Evolutionary conservation across 768 basidiomycete genomes (phyloP).

Genomic region (Xerocomellus chrysenteron): DNA sequence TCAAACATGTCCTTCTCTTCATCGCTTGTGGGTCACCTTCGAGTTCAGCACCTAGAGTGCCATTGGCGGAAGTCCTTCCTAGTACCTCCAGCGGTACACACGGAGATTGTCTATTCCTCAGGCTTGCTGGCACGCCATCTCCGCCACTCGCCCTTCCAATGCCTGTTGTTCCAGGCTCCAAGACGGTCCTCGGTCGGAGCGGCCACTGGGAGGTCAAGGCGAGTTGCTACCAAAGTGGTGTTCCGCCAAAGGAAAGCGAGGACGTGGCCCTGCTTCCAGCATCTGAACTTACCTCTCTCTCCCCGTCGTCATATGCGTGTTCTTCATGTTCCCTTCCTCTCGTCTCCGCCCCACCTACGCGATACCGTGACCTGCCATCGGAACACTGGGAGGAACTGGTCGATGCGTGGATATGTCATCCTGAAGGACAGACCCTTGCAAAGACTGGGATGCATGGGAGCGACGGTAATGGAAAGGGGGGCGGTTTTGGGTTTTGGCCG

Average conservation of each 20-base stretch:
- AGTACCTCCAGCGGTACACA: conserved; percentile 39
- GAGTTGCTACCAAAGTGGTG: conserved; percentile 29
- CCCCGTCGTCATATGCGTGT: conserved; percentile 71
- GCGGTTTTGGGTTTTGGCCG: conserved; percentile 74
- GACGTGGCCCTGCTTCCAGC: conserved; percentile 63
- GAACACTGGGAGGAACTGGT: conserved; percentile 98
- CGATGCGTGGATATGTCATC: conserved; percentile 98
- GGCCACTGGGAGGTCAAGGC: conserved; percentile 76
- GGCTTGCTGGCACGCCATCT: conserved; percentile 57
- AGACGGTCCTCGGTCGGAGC: conserved; percentile 54
- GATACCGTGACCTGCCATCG: conserved; percentile 85
- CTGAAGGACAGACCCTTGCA: conserved; percentile 72
- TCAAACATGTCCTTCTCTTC: conserved; percentile 77
- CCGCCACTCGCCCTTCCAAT: conserved; percentile 57
- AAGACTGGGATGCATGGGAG: conserved; percentile 41
- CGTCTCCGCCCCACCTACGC: conserved; percentile 47
- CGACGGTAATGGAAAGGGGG: conserved; percentile 21
- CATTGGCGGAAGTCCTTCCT: conserved; percentile 61
- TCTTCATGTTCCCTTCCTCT: conserved; percentile 78
- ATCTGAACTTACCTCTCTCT: conserved; percentile 51
- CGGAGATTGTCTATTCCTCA: conserved; percentile 62
- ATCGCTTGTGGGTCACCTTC: conserved; percentile 39
- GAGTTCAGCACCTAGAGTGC: conserved; percentile 38
- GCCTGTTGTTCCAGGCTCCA: conserved; percentile 56
- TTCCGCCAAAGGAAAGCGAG: conserved; percentile 17